Conservation (phyloP, 768 basidiomycete genomes). For the Lepiota brunneoincarnata region DNA sequence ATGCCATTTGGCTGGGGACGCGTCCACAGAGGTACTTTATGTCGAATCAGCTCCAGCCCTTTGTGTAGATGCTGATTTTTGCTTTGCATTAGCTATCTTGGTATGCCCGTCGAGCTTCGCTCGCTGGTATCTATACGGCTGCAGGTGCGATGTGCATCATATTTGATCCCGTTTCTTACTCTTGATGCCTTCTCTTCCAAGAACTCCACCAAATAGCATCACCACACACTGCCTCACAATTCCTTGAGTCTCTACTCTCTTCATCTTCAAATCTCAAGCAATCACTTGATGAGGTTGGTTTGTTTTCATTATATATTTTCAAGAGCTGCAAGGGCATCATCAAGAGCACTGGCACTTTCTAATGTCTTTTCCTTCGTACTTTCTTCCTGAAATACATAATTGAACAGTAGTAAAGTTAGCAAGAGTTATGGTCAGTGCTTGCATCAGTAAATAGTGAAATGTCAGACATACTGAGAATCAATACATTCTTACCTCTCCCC, state of each 20-base stretch:
- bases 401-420: too few species aligned
- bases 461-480: too few species aligned
- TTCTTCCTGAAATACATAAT: too few species aligned
- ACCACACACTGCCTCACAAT: conserved; percentile 59
- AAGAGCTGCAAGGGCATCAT: conserved; percentile 73
- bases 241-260: conserved; percentile 64
- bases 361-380: too few species aligned
- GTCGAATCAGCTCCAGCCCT: neutral
- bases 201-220: conserved; percentile 85
- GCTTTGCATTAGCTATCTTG: conserved; percentile 52
- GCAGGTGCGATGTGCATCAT: conserved; percentile 42
- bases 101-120: conserved; percentile 66
- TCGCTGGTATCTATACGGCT: conserved; percentile 70
- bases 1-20: conserved; percentile 55
- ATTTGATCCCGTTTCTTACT: neutral
- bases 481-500: too few species aligned
- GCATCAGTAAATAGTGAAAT: too few species aligned
- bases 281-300: conserved; percentile 47
- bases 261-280: conserved; percentile 42
- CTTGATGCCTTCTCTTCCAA: conserved; percentile 19
- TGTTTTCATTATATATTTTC: conserved; percentile 59
- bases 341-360: conserved; percentile 62
- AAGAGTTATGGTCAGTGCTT: too few species aligned
- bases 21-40: conserved; percentile 52
- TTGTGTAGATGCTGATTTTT: conserved; percentile 3